Conservation (phyloP, 2,329 filamentous ascomycete genomes). For the Fusarium burgessii region DNA sequence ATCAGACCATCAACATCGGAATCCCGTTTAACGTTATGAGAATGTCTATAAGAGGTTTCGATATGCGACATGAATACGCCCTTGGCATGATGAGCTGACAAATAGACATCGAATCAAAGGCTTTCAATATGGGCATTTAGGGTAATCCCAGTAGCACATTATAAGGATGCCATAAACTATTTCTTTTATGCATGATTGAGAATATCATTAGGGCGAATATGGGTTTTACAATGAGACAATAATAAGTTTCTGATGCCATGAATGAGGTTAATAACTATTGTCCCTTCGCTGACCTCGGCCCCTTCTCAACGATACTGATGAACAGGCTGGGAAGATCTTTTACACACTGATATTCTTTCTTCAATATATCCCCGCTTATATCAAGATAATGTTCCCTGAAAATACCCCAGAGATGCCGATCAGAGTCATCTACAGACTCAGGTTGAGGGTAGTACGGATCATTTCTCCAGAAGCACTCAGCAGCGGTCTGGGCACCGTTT, state of each 20-base stretch:
- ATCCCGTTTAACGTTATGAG: not conserved
- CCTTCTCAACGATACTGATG: slow-evolving; percentile 6
- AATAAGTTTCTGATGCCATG: not conserved
- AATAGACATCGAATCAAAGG: not conserved
- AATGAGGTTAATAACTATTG: not conserved
- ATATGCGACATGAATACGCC: not conserved
- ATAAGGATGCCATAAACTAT: too few species aligned
- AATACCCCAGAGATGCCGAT: slow-evolving; percentile 39
- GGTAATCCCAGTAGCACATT: too few species aligned
- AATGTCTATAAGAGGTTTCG: not conserved
- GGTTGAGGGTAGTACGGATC: slow-evolving; percentile 65
- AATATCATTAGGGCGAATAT: too few species aligned
- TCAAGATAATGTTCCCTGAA: slow-evolving; percentile 34
- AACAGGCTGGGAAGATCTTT: not conserved
- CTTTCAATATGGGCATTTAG: too few species aligned
- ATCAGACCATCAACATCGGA: not conserved
- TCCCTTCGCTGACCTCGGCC: not conserved
- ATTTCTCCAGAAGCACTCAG: slow-evolving; percentile 59
- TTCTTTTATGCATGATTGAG: too few species aligned
- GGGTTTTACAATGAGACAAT: not conserved
- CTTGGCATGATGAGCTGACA: too few species aligned
- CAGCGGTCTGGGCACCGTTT: slow-evolving; percentile 56
- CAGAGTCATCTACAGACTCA: slow-evolving; percentile 2
- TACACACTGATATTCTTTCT: not conserved
- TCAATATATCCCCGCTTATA: not conserved